Conservation (phyloP, 768 basidiomycete genomes). For the Russula vinacea region DNA sequence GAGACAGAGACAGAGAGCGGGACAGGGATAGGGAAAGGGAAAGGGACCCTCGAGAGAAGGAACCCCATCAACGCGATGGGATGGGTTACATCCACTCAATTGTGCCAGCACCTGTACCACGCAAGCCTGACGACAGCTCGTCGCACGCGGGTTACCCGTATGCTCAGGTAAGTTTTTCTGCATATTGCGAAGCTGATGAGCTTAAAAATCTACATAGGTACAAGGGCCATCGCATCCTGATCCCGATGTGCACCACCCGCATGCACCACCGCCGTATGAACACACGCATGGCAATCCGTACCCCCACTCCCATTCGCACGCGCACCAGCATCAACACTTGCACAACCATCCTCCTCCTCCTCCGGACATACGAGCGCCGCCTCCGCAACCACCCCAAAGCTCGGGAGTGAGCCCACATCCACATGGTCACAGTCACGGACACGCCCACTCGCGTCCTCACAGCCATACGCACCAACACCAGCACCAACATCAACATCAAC, state of each 20-base stretch:
- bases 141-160: constrained; percentile 16
- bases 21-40: constrained; percentile 26
- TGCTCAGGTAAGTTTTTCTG: constrained; percentile 1
- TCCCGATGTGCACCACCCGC: constrained; percentile 12
- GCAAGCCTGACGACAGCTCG: constrained; percentile 22
- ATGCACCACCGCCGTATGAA: constrained; percentile 25
- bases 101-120: constrained; percentile 22
- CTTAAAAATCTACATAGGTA: background rate
- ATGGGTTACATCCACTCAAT: constrained; percentile 30
- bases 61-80: constrained; percentile 32
- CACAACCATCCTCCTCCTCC: constrained; percentile 18
- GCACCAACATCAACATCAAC: constrained; percentile 31
- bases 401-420: constrained; percentile 23
- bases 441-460: constrained; percentile 29
- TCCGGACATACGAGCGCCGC: constrained; percentile 10
- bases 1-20: constrained; percentile 23
- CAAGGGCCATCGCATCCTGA: constrained; percentile 13
- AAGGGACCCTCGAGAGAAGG: constrained; percentile 31
- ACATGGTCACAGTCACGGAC: constrained; percentile 31
- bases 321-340: constrained; percentile 13
- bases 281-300: constrained; percentile 19
- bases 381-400: constrained; percentile 9
- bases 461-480: constrained; percentile 32
- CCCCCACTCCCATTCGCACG: constrained; percentile 16
- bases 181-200: background rate